Conservation (phyloP, 1,284 basidiomycete species). For the Schizopora paradoxa region DNA sequence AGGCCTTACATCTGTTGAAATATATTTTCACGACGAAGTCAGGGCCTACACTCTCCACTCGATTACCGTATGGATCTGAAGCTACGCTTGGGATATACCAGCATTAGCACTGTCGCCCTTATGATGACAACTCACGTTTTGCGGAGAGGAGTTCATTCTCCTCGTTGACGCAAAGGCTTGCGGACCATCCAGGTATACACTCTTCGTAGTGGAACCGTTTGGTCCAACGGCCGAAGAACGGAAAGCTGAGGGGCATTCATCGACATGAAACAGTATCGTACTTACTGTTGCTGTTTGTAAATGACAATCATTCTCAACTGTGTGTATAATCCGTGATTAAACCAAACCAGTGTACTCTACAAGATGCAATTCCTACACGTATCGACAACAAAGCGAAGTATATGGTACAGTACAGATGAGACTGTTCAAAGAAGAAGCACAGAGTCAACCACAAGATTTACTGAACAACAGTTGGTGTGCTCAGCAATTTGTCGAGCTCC, state of each 20-base stretch:
- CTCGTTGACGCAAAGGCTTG: constrained; percentile 8
- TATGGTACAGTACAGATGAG: too few species aligned
- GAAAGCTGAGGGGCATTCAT: constrained; percentile 19
- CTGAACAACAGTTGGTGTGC: constrained; percentile 10
- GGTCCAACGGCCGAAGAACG: constrained; percentile 15
- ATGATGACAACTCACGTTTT: constrained; percentile 16
- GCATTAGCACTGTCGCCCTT: background rate
- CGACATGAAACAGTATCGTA: too few species aligned
- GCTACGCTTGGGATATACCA: background rate
- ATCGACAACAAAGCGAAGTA: constrained; percentile 1
- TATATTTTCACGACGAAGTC: background rate
- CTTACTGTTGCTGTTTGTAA: too few species aligned
- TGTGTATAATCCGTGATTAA: too few species aligned
- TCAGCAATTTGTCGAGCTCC: constrained; percentile 50
- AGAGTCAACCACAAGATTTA: too few species aligned
- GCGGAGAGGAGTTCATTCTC: constrained; percentile 9
- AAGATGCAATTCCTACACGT: background rate
- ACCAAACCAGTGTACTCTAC: too few species aligned
- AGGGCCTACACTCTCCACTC: background rate
- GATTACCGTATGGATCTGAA: background rate
- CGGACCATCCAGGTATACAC: constrained; percentile 10
- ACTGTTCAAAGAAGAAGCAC: too few species aligned
- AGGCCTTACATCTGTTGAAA: background rate
- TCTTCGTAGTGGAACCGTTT: constrained; percentile 11
- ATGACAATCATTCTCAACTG: too few species aligned